Conservation (phyloP, 2,329 filamentous ascomycete genomes). For the Ophiognomonia clavigignenti-juglandacearum region DNA sequence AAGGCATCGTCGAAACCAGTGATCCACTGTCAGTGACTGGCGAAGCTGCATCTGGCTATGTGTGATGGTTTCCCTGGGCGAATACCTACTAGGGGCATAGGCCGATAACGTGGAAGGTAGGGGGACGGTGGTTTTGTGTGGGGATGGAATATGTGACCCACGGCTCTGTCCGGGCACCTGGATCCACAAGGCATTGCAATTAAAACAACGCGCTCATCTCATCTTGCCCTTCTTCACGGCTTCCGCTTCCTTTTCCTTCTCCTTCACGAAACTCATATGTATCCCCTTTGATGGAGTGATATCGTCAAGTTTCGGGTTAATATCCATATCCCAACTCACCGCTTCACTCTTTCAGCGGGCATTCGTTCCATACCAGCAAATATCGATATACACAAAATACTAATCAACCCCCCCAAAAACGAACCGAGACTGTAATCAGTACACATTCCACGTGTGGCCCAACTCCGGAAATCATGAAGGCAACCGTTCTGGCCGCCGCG, state of each 20-base stretch:
- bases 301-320: conserved; percentile 41
- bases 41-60: too few relatives aligned
- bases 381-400: conserved; percentile 17
- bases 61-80: neutral
- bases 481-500: conserved; percentile 59
- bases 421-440: conserved; percentile 9
- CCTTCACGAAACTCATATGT: conserved; percentile 35
- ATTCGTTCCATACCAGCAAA: conserved; percentile 47
- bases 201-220: conserved; percentile 19
- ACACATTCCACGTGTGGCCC: conserved; percentile 21
- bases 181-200: conserved; percentile 1
- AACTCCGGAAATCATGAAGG: conserved; percentile 64
- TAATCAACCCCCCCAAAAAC: conserved; percentile 25
- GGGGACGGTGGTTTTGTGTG: neutral
- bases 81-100: neutral
- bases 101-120: neutral
- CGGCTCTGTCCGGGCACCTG: neutral
- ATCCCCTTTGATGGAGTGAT: conserved; percentile 41
- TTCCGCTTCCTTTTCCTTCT: conserved; percentile 28
- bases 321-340: conserved; percentile 42
- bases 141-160: neutral
- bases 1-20: too few relatives aligned
- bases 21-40: too few relatives aligned
- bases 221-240: conserved; percentile 28
- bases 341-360: conserved; percentile 89